Evolutionary conservation across 805 yeast species (phyloP).

Genomic region (Kodamaea fukazawae): DNA sequence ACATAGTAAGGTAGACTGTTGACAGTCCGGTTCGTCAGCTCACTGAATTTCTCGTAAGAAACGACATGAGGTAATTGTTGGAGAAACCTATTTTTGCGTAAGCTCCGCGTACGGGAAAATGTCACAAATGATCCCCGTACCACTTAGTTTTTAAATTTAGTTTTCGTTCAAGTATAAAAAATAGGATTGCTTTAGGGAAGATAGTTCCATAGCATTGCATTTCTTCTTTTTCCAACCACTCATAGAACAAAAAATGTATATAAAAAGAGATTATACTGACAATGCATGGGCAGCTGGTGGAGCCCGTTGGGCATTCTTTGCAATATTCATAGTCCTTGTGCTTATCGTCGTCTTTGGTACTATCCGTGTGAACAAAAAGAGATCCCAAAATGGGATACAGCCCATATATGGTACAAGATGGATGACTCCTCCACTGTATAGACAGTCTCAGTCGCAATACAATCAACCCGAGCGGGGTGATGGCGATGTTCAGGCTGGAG

Average conservation of each 20-base stretch:
- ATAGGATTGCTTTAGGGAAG: no score
- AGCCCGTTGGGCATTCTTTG: slow-evolving; percentile 67
- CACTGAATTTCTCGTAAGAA: no score
- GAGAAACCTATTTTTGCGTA: no score
- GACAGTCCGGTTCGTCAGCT: no score
- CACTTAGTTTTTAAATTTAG: no score
- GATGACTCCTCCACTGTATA: slow-evolving; percentile 83
- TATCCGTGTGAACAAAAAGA: slow-evolving; percentile 50
- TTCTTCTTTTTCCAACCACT: no score
- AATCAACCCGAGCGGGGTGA: slow-evolving; percentile 42
- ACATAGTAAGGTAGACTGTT: no score
- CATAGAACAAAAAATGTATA: slow-evolving; percentile 6
- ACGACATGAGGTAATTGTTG: no score
- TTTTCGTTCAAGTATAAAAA: no score
- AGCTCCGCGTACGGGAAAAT: no score
- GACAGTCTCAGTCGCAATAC: slow-evolving; percentile 61
- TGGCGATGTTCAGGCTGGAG: slow-evolving; percentile 33
- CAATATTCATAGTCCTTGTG: slow-evolving; percentile 51
- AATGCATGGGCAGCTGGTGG: slow-evolving; percentile 25
- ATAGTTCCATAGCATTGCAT: no score
- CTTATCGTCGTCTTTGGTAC: slow-evolving; percentile 49
- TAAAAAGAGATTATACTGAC: slow-evolving; percentile 9
- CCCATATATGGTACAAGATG: slow-evolving; percentile 79
- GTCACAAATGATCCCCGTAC: no score
- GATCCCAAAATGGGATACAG: slow-evolving; percentile 46